These are phyloP conservation scores for Triangularia verruculosa DNA, from an alignment of 2,329 filamentous ascomycete genomes.

Conservation along the genomic window DNA sequence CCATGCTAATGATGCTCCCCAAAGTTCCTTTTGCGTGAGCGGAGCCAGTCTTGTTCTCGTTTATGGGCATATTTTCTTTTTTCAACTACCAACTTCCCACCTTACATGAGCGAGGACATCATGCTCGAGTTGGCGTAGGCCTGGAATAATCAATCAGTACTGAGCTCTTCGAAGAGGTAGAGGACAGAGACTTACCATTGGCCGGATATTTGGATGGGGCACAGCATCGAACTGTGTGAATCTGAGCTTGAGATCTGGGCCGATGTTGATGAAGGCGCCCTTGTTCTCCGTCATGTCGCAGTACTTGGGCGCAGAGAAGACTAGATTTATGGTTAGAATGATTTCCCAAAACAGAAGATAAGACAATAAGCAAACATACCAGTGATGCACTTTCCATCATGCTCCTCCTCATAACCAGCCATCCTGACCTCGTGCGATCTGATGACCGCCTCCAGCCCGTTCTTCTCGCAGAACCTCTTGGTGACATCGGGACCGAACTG, in stretches of 20 bases:
- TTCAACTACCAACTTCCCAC: constrained; percentile 1
- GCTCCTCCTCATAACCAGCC: constrained; percentile 98
- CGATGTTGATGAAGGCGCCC: constrained; percentile 97
- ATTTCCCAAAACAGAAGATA: constrained; percentile 7
- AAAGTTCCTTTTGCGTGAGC: constrained; percentile 6
- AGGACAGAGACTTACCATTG: constrained; percentile 61
- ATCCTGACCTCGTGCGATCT: constrained; percentile 97
- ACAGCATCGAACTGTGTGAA: constrained; percentile 96
- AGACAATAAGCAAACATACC: constrained; percentile 49
- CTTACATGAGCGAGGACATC: constrained; percentile 70
- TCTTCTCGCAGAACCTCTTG: constrained; percentile 93
- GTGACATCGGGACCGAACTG: constrained; percentile 97
- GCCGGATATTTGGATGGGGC: constrained; percentile 90
- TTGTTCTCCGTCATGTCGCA: constrained; percentile 98
- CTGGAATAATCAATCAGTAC: constrained; percentile 43
- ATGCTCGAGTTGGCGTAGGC: constrained; percentile 83
- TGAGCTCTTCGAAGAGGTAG: background rate
- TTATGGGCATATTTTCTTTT: background rate
- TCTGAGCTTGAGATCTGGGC: constrained; percentile 83
- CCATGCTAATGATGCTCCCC: constrained; percentile 4
- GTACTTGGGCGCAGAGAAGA: constrained; percentile 96
- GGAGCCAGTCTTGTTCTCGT: constrained; percentile 1
- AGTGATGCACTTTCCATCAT: constrained; percentile 92
- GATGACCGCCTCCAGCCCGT: constrained; percentile 91
- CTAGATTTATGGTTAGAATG: constrained; percentile 42